Base-by-base conservation (phyloP, 257 asterid genomes). In the Galeopsis tetrahit region DNA sequence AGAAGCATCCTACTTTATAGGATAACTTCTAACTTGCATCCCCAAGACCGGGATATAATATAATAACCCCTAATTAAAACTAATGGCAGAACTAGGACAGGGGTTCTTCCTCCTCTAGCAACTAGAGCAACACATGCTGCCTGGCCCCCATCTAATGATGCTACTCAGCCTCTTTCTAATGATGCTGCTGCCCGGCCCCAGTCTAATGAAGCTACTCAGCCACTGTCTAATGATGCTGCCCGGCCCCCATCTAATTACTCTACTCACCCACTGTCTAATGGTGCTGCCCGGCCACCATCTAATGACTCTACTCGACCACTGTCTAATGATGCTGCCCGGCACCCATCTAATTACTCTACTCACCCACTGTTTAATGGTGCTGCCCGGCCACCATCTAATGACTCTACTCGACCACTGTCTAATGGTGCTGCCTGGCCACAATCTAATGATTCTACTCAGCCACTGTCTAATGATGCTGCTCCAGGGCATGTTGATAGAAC, bases 101-200 rank as follows among this genome's bases (percentile, higher is more conserved):
- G 93, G 17, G 87, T 44, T 55, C 79, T 82, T 71, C 87, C 88
- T 67, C 84, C 95, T 52, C 82, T 87, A 60, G 83, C 90, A 79
- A 76, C 85, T 76, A 84, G 96, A 84, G 93, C 90, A 73, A 87
- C 94, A 68, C 75, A 52, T 81, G 93, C 97, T 69, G 98, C 99
- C 10, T 95, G 99, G 99, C 88, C 96, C 21, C 83, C 63, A 61
- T 77, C 71, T 62, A 80, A 48, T 48, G 17, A 48, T 48, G 55
- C 55, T 13, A 14, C 56, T 49, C 56, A 2, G 9, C 56, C 28
- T 4, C 56, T 8, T 4, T 49, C 56, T 49, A 49, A n/a, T 49
- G 56, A 5, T 49, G 9, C 28, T 21, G 92, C 96, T 68, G 97
- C 98, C 14, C 91, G 98, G 98, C 87, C 94, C 17, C 83, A 62